Conservation (phyloP, 176 grass and related monocot species). For the Oryza meridionalis region DNA sequence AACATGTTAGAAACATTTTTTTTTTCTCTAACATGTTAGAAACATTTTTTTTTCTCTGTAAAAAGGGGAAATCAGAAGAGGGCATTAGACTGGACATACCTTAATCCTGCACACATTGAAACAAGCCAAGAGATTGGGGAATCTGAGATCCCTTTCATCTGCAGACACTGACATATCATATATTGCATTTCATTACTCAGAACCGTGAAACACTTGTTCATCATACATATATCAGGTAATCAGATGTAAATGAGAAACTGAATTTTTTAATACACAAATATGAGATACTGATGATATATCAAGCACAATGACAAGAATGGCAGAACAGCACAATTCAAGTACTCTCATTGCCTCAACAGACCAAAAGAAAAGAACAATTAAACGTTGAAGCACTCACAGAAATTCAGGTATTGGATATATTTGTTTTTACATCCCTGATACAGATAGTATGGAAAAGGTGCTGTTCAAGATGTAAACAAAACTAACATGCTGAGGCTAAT, state of each 20-base stretch:
- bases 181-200: background rate
- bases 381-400: background rate
- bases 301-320: background rate
- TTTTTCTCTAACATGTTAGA: background rate
- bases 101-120: background rate
- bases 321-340: background rate
- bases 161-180: background rate
- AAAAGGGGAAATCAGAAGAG: background rate
- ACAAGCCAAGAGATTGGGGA: background rate
- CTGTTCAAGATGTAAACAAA: conserved; percentile 14
- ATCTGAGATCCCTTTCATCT: background rate
- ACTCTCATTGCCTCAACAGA: background rate
- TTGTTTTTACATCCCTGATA: conserved; percentile 14
- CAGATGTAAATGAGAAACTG: background rate
- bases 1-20: background rate
- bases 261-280: background rate
- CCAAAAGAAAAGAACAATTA: conserved; percentile 10
- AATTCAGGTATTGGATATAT: conserved; percentile 9
- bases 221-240: background rate
- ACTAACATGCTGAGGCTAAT: background rate
- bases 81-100: background rate
- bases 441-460: conserved; percentile 7
- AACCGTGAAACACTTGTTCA: background rate
- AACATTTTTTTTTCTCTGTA: background rate
- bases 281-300: background rate